These are phyloP conservation scores for Cryptococcus sp. DNA, from an alignment of 1,284 basidiomycete genomes.

Conservation along the genomic window DNA sequence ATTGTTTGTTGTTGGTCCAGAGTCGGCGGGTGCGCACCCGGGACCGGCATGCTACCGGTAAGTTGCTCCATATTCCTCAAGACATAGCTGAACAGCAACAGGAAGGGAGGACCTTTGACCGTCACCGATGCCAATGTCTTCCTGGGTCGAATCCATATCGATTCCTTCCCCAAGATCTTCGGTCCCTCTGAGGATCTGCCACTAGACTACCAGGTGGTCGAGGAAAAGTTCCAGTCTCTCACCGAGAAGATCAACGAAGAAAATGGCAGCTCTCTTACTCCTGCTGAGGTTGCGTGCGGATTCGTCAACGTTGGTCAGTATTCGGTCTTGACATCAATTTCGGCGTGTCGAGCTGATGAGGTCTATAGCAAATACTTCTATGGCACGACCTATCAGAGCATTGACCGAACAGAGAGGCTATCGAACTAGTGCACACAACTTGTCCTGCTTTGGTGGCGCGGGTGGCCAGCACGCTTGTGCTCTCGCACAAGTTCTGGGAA, in stretches of 20 bases:
- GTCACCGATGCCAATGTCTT: constrained; percentile 54
- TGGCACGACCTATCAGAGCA: constrained; percentile 60
- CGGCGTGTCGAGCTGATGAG: too few relatives aligned
- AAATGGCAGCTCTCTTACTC: constrained; percentile 21
- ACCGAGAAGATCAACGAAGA: constrained; percentile 52
- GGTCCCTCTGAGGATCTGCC: constrained; percentile 57
- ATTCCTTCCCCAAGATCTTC: constrained; percentile 64
- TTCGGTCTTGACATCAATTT: too few relatives aligned
- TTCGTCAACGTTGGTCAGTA: constrained; percentile 32
- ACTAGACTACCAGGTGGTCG: constrained; percentile 54
- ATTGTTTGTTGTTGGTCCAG: constrained; percentile 38
- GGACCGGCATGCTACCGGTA: constrained; percentile 58
- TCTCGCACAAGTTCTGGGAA: constrained; percentile 40
- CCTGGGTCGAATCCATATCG: constrained; percentile 46
- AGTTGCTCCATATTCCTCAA: background rate
- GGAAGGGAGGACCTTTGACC: constrained; percentile 52
- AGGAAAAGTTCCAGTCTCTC: constrained; percentile 51
- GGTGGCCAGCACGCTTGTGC: constrained; percentile 48
- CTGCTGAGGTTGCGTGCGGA: constrained; percentile 43
- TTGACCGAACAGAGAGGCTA: constrained; percentile 46
- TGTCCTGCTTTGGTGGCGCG: constrained; percentile 48
- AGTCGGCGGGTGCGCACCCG: constrained; percentile 39
- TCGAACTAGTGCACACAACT: constrained; percentile 34
- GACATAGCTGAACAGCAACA: constrained; percentile 18
- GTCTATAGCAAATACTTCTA: constrained; percentile 40